Evolutionary conservation across 257 asterid genomes (phyloP), one percentile per base, ranked within the genome.

Genomic region (Solanum chilense): DNA sequence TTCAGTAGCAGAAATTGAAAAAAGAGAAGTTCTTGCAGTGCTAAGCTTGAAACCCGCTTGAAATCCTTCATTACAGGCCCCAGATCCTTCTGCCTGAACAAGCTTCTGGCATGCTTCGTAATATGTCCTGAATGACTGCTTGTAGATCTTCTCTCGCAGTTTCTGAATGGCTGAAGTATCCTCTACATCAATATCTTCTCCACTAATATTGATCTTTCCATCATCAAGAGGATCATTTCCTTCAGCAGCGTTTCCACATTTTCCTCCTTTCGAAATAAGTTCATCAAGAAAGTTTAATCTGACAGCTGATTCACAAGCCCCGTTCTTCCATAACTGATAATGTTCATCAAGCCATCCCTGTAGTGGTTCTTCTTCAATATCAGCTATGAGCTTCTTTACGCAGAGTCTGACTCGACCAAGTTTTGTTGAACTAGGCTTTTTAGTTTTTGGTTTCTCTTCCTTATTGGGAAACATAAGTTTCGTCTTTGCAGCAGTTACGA

Each of bases 341-440:
- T 95, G 99, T 91, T 96, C 99, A 91, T 97, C 99, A 87, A 97
- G 98, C 99, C 99, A 97, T 88, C 99, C 99, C 91, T 97, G 99
- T 47, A 97, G 7, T 83, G 99, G 99, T 93, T 97, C 99, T 92
- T 97, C 99, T 91, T 97, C 99, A 86, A 97, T 93, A 83, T 96
- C 98, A 91, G 94, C 96, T 78, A 94, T 94, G 87, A 97, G 90
- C 90, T 94, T 96, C 52, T 97, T 98, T 84, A 96, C 88, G 90
- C 94, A 87, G 85, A 96, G 90, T 91, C 91, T 97, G 86, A 97
- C 88, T 89, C 93, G 93, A 83, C 99, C 99, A 86, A 92, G 82
- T 93, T 90, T 95, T 49, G 95, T 85, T 87, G 96, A 94, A 88
- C 97, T 91, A 20, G 94, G 73, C 89, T 93, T 97, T 91, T 96